These are phyloP conservation scores for Ascochyta pisi DNA, from an alignment of 2,329 filamentous ascomycete species.

Conservation along the genomic window DNA sequence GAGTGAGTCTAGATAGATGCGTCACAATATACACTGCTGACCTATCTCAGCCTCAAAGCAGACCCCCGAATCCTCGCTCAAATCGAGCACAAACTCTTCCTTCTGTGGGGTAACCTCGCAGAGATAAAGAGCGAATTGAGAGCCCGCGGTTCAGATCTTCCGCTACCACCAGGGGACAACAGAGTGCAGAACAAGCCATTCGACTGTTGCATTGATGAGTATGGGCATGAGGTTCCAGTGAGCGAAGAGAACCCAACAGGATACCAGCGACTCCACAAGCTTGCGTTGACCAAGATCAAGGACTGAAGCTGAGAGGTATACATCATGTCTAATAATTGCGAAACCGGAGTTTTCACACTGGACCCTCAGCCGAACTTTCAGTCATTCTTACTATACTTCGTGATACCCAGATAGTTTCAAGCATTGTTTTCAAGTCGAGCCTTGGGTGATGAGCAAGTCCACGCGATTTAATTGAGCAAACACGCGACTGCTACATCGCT, in stretches of 20 bases:
- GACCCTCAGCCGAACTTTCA: too few species aligned
- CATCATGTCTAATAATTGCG: too few species aligned
- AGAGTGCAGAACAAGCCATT: slow-evolving; percentile 52
- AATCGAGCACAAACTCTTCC: slow-evolving; percentile 74
- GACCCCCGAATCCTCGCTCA: slow-evolving; percentile 56
- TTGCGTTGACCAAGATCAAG: slow-evolving; percentile 31
- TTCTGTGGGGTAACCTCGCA: slow-evolving; percentile 81
- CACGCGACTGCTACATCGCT: neutral
- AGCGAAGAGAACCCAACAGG: slow-evolving; percentile 22
- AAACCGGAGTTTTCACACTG: too few species aligned
- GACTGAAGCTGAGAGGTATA: neutral
- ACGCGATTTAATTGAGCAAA: too few species aligned
- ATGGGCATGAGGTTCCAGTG: slow-evolving; percentile 27
- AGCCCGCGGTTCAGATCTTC: slow-evolving; percentile 30
- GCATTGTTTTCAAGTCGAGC: too few species aligned
- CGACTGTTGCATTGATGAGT: slow-evolving; percentile 43
- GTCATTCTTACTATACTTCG: too few species aligned
- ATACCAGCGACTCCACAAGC: slow-evolving; percentile 34
- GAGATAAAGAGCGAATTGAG: slow-evolving; percentile 68
- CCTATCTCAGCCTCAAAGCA: slow-evolving; percentile 61
- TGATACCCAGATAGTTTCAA: too few species aligned
- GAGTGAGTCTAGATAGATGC: slow-evolving; percentile 54
- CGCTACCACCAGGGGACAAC: slow-evolving; percentile 33
- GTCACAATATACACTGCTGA: slow-evolving; percentile 10
- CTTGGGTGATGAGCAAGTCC: too few species aligned